Evolutionary conservation across 352 stramenopile species (phyloP).

Genomic region (Globisporangium irregulare): DNA sequence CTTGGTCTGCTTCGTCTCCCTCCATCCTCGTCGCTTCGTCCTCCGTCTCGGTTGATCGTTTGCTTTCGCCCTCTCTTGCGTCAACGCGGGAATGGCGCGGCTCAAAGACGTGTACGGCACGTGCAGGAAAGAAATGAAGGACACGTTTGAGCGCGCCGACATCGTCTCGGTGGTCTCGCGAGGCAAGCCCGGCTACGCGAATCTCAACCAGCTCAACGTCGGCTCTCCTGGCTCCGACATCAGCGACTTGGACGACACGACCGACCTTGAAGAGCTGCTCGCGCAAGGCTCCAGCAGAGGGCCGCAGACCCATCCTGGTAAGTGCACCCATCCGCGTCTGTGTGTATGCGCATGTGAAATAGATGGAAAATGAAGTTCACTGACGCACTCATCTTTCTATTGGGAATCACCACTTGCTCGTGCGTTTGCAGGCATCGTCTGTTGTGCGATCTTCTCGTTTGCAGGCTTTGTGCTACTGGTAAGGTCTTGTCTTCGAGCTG

Average conservation of each 20-base stretch:
- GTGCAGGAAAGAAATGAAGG: constrained; percentile 78
- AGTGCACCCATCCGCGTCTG: neutral
- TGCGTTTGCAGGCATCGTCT: constrained; percentile 50
- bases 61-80: neutral
- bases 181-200: constrained; percentile 75
- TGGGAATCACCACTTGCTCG: neutral
- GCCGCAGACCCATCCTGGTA: constrained; percentile 69
- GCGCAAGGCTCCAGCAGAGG: constrained; percentile 69
- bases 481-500: constrained; percentile 13
- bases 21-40: neutral
- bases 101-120: constrained; percentile 78
- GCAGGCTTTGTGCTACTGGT: constrained; percentile 72
- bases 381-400: neutral
- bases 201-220: constrained; percentile 80
- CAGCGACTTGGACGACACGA: constrained; percentile 78
- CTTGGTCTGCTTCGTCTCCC: neutral
- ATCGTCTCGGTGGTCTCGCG: constrained; percentile 66
- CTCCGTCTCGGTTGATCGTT: constrained; percentile 2
- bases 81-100: constrained; percentile 38
- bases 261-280: constrained; percentile 76
- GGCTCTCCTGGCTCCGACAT: constrained; percentile 71
- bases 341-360: neutral
- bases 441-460: constrained; percentile 75
- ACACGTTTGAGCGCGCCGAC: constrained; percentile 64
- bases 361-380: too few species aligned